phyloP scores from a whole-genome alignment of 805 yeast species.

The Komagataella mondaviorum region DNA sequence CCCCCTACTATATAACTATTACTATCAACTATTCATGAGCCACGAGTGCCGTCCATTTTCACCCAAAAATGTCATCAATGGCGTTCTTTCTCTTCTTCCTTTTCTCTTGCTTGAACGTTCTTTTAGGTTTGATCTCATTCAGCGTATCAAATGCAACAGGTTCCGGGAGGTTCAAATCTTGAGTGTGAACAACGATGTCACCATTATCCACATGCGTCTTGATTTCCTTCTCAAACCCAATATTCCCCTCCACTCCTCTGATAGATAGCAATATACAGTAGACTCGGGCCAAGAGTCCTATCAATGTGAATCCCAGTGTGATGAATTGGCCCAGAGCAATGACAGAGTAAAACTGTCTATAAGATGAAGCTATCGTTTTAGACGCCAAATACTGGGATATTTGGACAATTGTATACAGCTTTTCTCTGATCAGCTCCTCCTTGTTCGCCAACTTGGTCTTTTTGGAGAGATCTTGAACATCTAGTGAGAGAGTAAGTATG shows the following conservation, averaged over 20 bases:
- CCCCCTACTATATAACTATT: neutral
- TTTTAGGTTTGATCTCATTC: conserved; percentile 5
- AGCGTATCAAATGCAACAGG: conserved; percentile 2
- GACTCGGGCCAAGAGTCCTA: conserved; percentile 42
- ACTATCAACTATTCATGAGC: too few species aligned
- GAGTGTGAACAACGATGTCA: conserved; percentile 1
- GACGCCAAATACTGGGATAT: conserved; percentile 14
- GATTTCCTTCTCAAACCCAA: conserved; percentile 3
- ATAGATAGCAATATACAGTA: conserved; percentile 12
- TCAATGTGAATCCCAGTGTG: conserved; percentile 53
- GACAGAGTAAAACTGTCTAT: conserved; percentile 50
- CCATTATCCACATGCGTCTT: conserved; percentile 8
- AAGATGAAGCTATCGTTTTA: conserved; percentile 31
- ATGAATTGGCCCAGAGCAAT: conserved; percentile 69
- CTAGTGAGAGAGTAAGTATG: conserved; percentile 18
- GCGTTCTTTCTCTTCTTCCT: conserved; percentile 37
- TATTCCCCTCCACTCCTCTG: conserved; percentile 6
- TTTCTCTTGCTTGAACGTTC: conserved; percentile 18
- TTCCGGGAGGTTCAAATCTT: conserved; percentile 4
- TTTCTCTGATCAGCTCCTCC: conserved; percentile 2
- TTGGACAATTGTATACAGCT: conserved; percentile 3
- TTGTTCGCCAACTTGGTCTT: conserved; percentile 3
- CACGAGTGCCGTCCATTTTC: neutral
- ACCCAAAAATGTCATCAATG: conserved; percentile 71
- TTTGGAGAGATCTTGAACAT: conserved; percentile 10